A percentile compares a stretch with the other conserved stretches of the same genome.
These are phyloP conservation scores for Phialocephala sp. DNA, from an alignment of 2,329 filamentous ascomycete species.

Conservation along the genomic window DNA sequence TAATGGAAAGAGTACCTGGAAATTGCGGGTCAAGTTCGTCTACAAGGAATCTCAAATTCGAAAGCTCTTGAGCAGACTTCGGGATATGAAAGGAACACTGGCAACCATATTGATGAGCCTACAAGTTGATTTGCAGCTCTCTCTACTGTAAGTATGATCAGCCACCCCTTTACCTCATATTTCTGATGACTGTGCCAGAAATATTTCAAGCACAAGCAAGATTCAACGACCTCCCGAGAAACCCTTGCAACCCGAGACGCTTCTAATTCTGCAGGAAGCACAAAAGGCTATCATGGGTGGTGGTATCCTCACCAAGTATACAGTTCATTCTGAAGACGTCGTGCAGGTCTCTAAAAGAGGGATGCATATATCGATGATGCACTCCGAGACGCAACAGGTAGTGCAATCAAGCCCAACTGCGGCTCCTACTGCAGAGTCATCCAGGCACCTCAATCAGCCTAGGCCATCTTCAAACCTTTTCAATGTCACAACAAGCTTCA, in stretches of 20 bases:
- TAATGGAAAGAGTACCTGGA: slow-evolving; percentile 33
- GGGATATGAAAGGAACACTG: slow-evolving; percentile 35
- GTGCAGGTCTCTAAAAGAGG: slow-evolving; percentile 1
- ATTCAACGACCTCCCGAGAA: slow-evolving; percentile 21
- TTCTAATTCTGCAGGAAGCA: slow-evolving; percentile 25
- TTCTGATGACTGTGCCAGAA: slow-evolving; percentile 17
- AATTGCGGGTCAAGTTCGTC: slow-evolving; percentile 32
- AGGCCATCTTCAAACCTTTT: neutral
- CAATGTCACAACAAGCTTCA: neutral
- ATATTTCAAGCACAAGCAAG: slow-evolving; percentile 29
- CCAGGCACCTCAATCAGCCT: neutral
- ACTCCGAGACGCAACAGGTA: neutral
- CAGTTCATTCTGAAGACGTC: neutral
- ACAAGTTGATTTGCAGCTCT: slow-evolving; percentile 35
- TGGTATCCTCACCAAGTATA: slow-evolving; percentile 20
- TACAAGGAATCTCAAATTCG: slow-evolving; percentile 34
- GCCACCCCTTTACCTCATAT: neutral
- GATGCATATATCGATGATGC: neutral
- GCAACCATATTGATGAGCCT: slow-evolving; percentile 35
- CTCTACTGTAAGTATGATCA: slow-evolving; percentile 31
- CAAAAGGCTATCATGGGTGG: slow-evolving; percentile 19
- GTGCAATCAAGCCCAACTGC: neutral
- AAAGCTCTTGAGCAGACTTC: slow-evolving; percentile 31
- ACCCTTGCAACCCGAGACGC: slow-evolving; percentile 27
- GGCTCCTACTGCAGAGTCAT: neutral